phyloP scores from a whole-genome alignment of 257 asterid species.

The Salvia splendens region DNA sequence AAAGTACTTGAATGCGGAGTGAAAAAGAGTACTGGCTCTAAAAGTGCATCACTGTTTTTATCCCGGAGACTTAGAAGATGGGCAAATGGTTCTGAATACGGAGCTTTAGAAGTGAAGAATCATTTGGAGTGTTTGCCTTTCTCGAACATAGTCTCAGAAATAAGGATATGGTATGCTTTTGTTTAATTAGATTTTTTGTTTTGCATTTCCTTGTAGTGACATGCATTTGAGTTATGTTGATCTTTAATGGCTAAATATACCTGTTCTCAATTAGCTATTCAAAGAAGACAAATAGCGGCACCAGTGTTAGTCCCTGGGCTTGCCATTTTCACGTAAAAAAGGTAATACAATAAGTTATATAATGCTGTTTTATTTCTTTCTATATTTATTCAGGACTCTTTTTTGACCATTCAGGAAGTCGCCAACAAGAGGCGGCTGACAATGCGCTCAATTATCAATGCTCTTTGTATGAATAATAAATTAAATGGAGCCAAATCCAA shows the following conservation, averaged over 20 bases:
- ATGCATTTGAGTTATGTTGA: constrained; percentile 23
- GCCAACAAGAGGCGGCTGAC: constrained; percentile 53
- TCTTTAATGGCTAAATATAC: constrained; percentile 32
- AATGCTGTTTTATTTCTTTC: constrained; percentile 2
- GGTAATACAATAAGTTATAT: constrained; percentile 48
- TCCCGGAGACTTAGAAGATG: constrained; percentile 62
- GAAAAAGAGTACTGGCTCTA: constrained; percentile 59
- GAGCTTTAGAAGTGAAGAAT: constrained; percentile 81
- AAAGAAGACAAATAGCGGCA: constrained; percentile 35
- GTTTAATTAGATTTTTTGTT: constrained; percentile 12
- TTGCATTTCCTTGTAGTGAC: constrained; percentile 18
- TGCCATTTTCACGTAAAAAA: constrained; percentile 76
- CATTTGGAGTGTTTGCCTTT: constrained; percentile 68
- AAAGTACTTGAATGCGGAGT: constrained; percentile 82
- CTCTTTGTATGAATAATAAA: constrained; percentile 54
- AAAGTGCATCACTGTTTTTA: constrained; percentile 75
- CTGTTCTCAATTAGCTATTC: constrained; percentile 46
- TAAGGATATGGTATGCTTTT: constrained; percentile 60
- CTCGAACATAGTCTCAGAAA: constrained; percentile 66
- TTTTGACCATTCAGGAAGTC: constrained; percentile 59
- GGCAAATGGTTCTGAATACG: constrained; percentile 73
- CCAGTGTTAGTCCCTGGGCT: constrained; percentile 59
- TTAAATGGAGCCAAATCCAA: constrained; percentile 45
- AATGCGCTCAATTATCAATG: constrained; percentile 52
- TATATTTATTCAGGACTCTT: constrained; percentile 25